A percentile compares a stretch with the other conserved stretches of the same genome.
These are phyloP conservation scores for Flaveria floridana DNA, from an alignment of 140 eudicot species.

Conservation along the genomic window DNA sequence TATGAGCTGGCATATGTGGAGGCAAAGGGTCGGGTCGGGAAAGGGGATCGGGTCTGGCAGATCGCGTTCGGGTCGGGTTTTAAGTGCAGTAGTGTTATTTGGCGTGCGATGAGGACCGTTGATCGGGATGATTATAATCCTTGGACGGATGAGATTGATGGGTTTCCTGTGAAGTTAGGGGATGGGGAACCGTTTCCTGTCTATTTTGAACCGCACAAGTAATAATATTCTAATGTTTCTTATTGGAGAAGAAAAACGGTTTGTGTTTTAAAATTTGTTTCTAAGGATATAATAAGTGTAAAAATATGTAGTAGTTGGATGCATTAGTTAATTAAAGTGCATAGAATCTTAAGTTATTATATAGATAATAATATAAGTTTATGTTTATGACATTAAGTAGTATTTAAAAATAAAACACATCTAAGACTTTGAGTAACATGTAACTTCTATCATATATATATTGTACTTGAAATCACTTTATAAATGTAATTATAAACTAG, in stretches of 20 bases:
- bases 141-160: slow-evolving; percentile 47
- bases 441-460: too few species aligned
- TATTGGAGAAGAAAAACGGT: not conserved
- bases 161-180: slow-evolving; percentile 29
- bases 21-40: slow-evolving; percentile 44
- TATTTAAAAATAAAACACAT: too few species aligned
- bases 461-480: too few species aligned
- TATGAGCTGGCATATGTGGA: slow-evolving; percentile 53
- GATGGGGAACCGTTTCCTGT: slow-evolving; percentile 9
- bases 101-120: slow-evolving; percentile 38
- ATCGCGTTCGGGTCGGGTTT: slow-evolving; percentile 56
- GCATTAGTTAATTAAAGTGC: too few species aligned
- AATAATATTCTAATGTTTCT: not conserved
- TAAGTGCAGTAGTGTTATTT: slow-evolving; percentile 45
- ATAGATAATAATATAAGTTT: too few species aligned
- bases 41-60: slow-evolving; percentile 50
- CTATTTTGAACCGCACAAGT: slow-evolving; percentile 28
- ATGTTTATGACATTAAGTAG: too few species aligned
- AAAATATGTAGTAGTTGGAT: too few species aligned
- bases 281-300: too few species aligned
- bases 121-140: slow-evolving; percentile 43
- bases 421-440: too few species aligned
- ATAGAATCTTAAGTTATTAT: too few species aligned
- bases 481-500: too few species aligned
- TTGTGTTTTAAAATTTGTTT: too few species aligned